Evolutionary conservation across 2,329 filamentous ascomycete species (phyloP).

Genomic region (Rhinocladiella similis): DNA sequence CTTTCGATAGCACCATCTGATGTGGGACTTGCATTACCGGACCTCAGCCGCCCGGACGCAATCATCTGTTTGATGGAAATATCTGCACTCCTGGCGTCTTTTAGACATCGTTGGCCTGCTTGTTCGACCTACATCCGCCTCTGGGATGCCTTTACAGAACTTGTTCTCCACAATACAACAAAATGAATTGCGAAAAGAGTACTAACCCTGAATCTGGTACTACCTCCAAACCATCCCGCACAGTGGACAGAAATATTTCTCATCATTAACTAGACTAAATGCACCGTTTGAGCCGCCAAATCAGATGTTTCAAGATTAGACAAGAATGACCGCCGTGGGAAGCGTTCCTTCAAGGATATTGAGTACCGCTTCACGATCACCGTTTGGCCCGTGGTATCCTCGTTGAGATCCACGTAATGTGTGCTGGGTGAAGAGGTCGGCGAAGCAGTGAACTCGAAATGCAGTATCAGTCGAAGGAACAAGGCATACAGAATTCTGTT

Average conservation of each 20-base stretch:
- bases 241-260: too few relatives aligned
- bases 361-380: neutral
- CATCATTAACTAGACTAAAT: too few relatives aligned
- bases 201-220: too few relatives aligned
- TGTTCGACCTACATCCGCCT: neutral
- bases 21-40: too few relatives aligned
- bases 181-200: too few relatives aligned
- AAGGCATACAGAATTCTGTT: conserved; percentile 27
- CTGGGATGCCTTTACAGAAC: neutral
- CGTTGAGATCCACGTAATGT: conserved; percentile 14
- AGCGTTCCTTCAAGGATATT: neutral
- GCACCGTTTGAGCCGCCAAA: too few relatives aligned
- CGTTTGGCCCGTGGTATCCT: neutral
- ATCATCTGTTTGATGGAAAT: neutral
- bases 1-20: neutral
- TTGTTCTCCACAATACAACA: too few relatives aligned
- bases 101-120: neutral
- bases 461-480: conserved; percentile 26
- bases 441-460: conserved; percentile 22
- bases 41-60: neutral
- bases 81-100: neutral
- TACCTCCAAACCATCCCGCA: too few relatives aligned
- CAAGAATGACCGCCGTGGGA: neutral
- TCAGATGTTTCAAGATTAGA: too few relatives aligned
- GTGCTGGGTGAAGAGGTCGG: conserved; percentile 10